Evolutionary conservation across 441 rosid genomes (phyloP), one percentile per base, ranked within the genome.

Genomic region (Breynia disticha): DNA sequence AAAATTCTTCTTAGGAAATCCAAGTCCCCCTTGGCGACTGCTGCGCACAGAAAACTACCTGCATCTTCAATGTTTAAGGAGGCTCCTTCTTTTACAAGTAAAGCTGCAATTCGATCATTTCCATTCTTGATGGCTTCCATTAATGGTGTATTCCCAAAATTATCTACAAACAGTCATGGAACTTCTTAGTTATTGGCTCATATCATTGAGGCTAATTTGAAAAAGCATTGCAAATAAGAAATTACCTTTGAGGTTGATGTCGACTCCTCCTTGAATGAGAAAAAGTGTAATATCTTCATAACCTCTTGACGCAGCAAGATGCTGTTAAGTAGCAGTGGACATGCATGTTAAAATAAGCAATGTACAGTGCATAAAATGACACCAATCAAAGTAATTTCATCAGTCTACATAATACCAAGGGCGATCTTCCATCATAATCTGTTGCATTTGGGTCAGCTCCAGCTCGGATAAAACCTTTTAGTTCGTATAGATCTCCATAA

Each of bases 361-460:
- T 28, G 8, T 28, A 28, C 35, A 41, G 13, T 11, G 44, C n/a
- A 3, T 11, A 41, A 1, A 41, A 41, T 41, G 44, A 41, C 15
- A 37, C 11, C 11, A 37, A 37, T 37, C 41, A 11, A 9, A 11
- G n/a, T 7, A 11, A 19, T 12, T n/a, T 42, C 41, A 39, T 13
- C 22, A 49, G 43, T 11, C 13, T 48, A 53, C 24, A 54, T 38
- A 68, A 52, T 85, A 90, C 96, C 90, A 91, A 69, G 3, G 95
- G 89, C 12, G 95, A 68, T 73, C 97, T 79, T 65, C 95, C 95
- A 63, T 86, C 97, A 70, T 93, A 93, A 70, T 93, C 98, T 21
- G 81, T 74, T 78, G 76, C 81, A 67, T 75, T 84, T 50, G 86
- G 95, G 72, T 86, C 93, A 18, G 98, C 97, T 35, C 98, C 98